phyloP scores from a whole-genome alignment of 2,329 filamentous ascomycete genomes.

The Pseudocercospora crystallina region DNA sequence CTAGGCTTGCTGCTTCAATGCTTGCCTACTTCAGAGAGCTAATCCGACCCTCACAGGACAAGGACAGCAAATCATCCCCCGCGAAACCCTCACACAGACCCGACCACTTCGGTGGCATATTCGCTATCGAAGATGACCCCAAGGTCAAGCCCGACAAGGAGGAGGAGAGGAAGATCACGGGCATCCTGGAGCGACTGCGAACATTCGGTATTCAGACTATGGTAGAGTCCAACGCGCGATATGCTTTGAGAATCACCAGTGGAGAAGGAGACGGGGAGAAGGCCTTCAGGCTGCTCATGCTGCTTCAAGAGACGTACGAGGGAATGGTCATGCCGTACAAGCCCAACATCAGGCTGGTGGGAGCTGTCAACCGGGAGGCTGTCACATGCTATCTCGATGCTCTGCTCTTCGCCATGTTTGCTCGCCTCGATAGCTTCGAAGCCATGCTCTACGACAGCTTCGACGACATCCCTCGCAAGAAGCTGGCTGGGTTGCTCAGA shows the following conservation, averaged over 20 bases:
- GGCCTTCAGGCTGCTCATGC: slow-evolving; percentile 71
- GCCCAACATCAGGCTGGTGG: slow-evolving; percentile 69
- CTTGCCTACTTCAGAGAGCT: slow-evolving; percentile 6
- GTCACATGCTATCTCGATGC: slow-evolving; percentile 96
- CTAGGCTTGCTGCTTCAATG: background rate
- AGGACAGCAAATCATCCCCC: slow-evolving; percentile 6
- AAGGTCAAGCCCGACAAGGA: slow-evolving; percentile 58
- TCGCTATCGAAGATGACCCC: slow-evolving; percentile 56
- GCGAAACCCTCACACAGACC: slow-evolving; percentile 42
- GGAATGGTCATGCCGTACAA: slow-evolving; percentile 76
- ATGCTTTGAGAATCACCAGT: slow-evolving; percentile 62
- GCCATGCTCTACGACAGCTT: slow-evolving; percentile 83
- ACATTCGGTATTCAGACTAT: slow-evolving; percentile 55
- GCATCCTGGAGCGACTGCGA: slow-evolving; percentile 53
- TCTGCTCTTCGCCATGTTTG: slow-evolving; percentile 93
- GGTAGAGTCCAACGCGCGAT: slow-evolving; percentile 62
- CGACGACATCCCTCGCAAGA: slow-evolving; percentile 68
- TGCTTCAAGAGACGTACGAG: slow-evolving; percentile 78
- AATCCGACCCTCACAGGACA: slow-evolving; percentile 17
- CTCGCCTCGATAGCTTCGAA: slow-evolving; percentile 84
- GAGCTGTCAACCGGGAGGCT: slow-evolving; percentile 78
- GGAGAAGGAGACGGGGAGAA: slow-evolving; percentile 68
- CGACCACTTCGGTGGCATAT: slow-evolving; percentile 64
- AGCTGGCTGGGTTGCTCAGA: slow-evolving; percentile 73
- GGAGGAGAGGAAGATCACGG: slow-evolving; percentile 57